phyloP scores from a whole-genome alignment of 2,329 filamentous ascomycete genomes.

The Emmonsiellopsis sp. region DNA sequence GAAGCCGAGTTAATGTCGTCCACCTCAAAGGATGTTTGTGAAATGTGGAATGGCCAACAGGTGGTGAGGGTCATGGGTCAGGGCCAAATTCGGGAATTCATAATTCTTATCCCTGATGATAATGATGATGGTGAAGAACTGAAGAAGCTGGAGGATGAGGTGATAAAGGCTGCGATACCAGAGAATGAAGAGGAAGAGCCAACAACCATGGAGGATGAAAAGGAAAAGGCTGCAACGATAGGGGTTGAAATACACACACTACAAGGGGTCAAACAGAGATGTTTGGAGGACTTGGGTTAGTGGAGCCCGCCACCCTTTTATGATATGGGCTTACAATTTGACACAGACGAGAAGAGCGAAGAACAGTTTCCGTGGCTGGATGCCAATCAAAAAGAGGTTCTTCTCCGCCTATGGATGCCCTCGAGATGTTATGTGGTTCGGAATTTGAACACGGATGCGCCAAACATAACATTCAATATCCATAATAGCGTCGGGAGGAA shows the following conservation, averaged over 20 bases:
- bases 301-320: too few relatives aligned
- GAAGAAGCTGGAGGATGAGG: neutral
- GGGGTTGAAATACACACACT: too few relatives aligned
- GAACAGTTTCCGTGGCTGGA: too few relatives aligned
- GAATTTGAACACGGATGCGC: neutral
- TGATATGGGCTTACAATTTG: too few relatives aligned
- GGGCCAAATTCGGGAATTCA: neutral
- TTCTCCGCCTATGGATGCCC: neutral
- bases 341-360: too few relatives aligned
- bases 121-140: neutral
- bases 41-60: slow-evolving; percentile 16
- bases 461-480: neutral
- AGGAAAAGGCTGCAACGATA: too few relatives aligned
- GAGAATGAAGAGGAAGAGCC: too few relatives aligned
- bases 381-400: neutral
- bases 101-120: neutral
- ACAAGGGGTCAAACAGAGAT: too few relatives aligned
- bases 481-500: neutral
- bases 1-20: slow-evolving; percentile 36
- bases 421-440: neutral
- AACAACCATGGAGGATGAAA: too few relatives aligned
- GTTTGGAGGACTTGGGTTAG: too few relatives aligned
- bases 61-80: slow-evolving; percentile 12
- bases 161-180: neutral
- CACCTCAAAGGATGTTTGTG: slow-evolving; percentile 11